Evolutionary conservation across 495 filamentous ascomycete species (phyloP).

Genomic region (Aspergillus taichungensis): DNA sequence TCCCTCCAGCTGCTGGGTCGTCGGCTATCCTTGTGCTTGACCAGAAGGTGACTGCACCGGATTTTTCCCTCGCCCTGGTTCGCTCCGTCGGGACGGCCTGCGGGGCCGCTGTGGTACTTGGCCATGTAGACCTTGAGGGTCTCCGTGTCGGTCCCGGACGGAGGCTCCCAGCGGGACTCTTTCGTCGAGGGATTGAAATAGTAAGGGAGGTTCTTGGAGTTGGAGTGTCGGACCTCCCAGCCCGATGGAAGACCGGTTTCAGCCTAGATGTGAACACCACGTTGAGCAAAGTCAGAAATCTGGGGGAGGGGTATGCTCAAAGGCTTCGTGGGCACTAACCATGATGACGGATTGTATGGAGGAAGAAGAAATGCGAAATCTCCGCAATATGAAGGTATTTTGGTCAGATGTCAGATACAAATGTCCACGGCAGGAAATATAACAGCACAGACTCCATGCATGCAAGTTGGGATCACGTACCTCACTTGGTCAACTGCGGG

Average conservation of each 20-base stretch:
- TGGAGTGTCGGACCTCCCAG: constrained; percentile 94
- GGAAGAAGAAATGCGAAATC: background rate
- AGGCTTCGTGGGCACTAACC: background rate
- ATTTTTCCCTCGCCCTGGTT: constrained; percentile 71
- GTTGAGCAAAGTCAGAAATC: background rate
- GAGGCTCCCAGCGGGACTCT: constrained; percentile 91
- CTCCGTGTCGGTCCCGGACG: constrained; percentile 73
- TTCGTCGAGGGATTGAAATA: constrained; percentile 84
- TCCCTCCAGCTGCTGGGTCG: constrained; percentile 89
- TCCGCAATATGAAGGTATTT: background rate
- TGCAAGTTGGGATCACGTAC: no score
- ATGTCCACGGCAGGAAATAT: constrained; percentile 4
- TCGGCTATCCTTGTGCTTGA: constrained; percentile 84
- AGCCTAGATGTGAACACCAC: constrained; percentile 24
- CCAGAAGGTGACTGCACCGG: constrained; percentile 77
- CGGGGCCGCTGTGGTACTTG: constrained; percentile 56
- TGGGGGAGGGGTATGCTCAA: background rate
- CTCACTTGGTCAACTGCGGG: constrained; percentile 10
- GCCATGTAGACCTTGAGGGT: constrained; percentile 92
- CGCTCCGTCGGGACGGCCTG: constrained; percentile 38
- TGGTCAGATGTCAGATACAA: background rate
- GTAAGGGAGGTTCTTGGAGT: constrained; percentile 96
- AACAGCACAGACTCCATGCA: no score
- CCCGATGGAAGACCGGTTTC: constrained; percentile 75
- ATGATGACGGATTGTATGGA: constrained; percentile 1